Base-by-base conservation (phyloP, 2,329 filamentous ascomycete genomes). In the Teratosphaeria viscida region DNA sequence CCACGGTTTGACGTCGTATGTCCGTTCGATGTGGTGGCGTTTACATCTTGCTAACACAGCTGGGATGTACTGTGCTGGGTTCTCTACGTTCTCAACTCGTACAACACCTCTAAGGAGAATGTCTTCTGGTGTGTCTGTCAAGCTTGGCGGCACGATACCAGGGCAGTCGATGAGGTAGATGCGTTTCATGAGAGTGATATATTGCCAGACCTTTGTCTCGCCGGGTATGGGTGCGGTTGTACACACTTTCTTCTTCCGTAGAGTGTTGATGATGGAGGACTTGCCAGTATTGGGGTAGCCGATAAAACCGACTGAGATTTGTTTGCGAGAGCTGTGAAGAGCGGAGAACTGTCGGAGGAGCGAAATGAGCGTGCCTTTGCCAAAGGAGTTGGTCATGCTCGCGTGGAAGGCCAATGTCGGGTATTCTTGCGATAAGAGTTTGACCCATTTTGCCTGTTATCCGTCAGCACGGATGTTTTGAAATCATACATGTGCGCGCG, bases 121-220 rank as follows among this genome's bases (percentile, higher is more conserved):
- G 65, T 96, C 92, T 68, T 92, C 85, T 32, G 92, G 89, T 0
- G 87, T 89, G 70, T 96, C 92, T 58, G 85, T 84, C 62, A 85
- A 85, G 64, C 89, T 94, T 0, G 94, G 92, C 3, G 94, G 94
- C 0, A 97, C 94, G 49, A 99, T 91, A 74, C 94, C 94, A 47
- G 94, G 94, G 70, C 92, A 97, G 70, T 99, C 94, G 67, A 99
- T 97, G 58, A 99, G 82, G 75, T 92, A 92, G 57, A 95, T 95
- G 58, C 90, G 82, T 77, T 92, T 95, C 89, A 95, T 96, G 61
- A 97, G 76, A 2, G 91, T 96, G 66, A 96, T 90, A 71, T 96
- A 96, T 73, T 96, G 92, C 92, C 94, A 97, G 34, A 96, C 89
- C 76, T 96, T 97, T 37, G 92, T 97, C 78, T 96, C 92, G 14